phyloP scores from a whole-genome alignment of 768 basidiomycete genomes.

The Lepiota venenata region DNA sequence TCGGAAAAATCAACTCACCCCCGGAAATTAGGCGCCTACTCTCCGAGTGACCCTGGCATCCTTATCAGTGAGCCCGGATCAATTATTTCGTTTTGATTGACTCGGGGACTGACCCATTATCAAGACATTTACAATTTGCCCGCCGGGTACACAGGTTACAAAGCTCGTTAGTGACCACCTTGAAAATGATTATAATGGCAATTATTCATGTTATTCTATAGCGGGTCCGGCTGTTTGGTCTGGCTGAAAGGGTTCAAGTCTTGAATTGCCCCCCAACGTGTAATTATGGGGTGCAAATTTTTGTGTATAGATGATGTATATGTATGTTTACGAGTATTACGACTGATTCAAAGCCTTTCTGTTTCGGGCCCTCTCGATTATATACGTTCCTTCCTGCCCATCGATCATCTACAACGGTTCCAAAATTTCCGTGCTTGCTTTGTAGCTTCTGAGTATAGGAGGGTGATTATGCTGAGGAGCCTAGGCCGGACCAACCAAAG shows the following conservation, averaged over 20 bases:
- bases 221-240: constrained; percentile 31
- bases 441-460: no score
- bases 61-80: constrained; percentile 23
- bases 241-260: constrained; percentile 16
- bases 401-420: no score
- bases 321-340: no score
- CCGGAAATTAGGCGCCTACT: constrained; percentile 25
- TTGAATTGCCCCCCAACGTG: not conserved
- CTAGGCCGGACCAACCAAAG: no score
- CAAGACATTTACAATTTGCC: constrained; percentile 29
- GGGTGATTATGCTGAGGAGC: no score
- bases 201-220: constrained; percentile 4
- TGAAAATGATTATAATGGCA: not conserved
- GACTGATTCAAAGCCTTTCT: no score
- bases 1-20: not conserved
- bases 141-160: constrained; percentile 26
- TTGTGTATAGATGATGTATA: no score
- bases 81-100: not conserved
- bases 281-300: no score
- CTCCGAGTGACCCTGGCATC: constrained; percentile 29
- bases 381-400: no score
- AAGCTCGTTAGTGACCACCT: constrained; percentile 25
- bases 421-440: no score
- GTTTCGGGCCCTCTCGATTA: no score
- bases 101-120: not conserved